Conservation (phyloP, 2,329 filamentous ascomycete genomes). For the Aspergillus quadricinctus region DNA sequence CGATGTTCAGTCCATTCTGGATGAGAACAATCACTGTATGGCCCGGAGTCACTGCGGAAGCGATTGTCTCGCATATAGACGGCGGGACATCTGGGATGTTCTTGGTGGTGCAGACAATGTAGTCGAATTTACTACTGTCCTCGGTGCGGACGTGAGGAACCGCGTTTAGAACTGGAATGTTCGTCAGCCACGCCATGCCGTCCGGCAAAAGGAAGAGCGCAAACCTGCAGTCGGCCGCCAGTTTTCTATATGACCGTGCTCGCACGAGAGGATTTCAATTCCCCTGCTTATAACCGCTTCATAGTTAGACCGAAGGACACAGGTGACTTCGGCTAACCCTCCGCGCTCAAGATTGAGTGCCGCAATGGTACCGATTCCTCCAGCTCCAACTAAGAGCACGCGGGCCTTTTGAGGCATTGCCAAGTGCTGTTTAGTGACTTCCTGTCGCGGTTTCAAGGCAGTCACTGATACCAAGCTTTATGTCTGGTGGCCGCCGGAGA, state of each 20-base stretch:
- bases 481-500: neutral
- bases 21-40: conserved; percentile 54
- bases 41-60: conserved; percentile 46
- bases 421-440: neutral
- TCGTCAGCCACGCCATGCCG: neutral
- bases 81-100: conserved; percentile 54
- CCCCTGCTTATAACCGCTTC: conserved; percentile 44
- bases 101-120: conserved; percentile 57
- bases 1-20: conserved; percentile 63
- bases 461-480: neutral
- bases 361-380: conserved; percentile 55
- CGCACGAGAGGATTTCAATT: conserved; percentile 52
- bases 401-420: conserved; percentile 25
- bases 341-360: conserved; percentile 51
- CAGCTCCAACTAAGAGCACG: conserved; percentile 53
- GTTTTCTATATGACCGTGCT: conserved; percentile 48
- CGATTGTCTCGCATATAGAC: conserved; percentile 45
- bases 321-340: conserved; percentile 51
- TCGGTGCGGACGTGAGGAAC: conserved; percentile 42
- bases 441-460: too few relatives aligned
- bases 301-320: conserved; percentile 56
- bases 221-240: conserved; percentile 47
- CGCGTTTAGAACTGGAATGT: conserved; percentile 40
- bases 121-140: conserved; percentile 40
- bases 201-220: neutral